A percentile compares a stretch with the other conserved stretches of the same genome.
Conservation (phyloP, 306 rosid genomes). For the Lithocarpus polystachyus region DNA sequence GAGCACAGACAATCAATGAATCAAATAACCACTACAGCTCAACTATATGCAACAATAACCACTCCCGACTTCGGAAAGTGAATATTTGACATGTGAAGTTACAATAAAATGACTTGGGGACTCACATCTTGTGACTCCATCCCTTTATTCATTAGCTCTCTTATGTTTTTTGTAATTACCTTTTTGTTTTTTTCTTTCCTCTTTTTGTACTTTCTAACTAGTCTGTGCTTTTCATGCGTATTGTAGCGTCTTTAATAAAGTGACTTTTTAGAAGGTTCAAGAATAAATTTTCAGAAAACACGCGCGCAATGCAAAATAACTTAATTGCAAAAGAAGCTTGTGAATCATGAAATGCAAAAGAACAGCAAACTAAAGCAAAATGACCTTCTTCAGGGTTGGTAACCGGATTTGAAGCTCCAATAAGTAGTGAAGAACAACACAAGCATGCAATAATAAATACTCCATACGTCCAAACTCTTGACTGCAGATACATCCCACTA, state of each 20-base stretch:
- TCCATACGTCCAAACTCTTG: constrained; percentile 23
- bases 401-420: constrained; percentile 7
- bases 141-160: too few relatives aligned
- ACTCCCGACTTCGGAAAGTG: background rate
- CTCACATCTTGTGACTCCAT: background rate
- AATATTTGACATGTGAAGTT: background rate
- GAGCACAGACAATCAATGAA: background rate
- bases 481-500: constrained; percentile 26
- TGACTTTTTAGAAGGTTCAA: background rate
- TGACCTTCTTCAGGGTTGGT: constrained; percentile 48
- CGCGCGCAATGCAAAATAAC: background rate
- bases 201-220: too few relatives aligned
- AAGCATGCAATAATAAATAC: constrained; percentile 20
- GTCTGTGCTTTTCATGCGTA: background rate
- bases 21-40: background rate
- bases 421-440: constrained; percentile 21
- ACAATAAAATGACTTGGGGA: background rate
- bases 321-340: background rate
- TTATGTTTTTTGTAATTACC: too few relatives aligned
- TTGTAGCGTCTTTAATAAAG: background rate
- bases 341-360: background rate
- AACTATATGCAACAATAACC: background rate
- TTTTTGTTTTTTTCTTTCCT: too few relatives aligned
- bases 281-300: background rate
- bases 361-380: constrained; percentile 1